A percentile compares a stretch with the other conserved stretches of the same genome.
These are phyloP conservation scores for Salvia splendens DNA, from an alignment of 257 asterid species.

Conservation along the genomic window DNA sequence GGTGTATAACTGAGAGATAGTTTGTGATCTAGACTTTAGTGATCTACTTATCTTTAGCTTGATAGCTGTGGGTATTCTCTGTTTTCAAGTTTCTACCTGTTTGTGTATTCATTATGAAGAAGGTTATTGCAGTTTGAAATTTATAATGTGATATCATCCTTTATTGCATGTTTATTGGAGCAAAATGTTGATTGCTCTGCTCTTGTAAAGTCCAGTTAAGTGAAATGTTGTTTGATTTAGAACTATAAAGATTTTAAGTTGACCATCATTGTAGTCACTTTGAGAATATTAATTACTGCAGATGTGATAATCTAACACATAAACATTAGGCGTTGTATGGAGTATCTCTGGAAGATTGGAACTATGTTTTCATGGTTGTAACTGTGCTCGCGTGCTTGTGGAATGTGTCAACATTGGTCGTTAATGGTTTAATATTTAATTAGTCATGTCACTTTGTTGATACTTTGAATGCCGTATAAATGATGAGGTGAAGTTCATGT, in stretches of 20 bases:
- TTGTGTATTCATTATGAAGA: background rate
- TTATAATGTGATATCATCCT: background rate
- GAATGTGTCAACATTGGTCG: background rate
- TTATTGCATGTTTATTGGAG: slow-evolving; percentile 3
- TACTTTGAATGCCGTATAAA: background rate
- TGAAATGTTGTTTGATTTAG: background rate
- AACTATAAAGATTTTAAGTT: background rate
- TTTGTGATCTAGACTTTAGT: background rate
- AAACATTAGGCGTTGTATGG: background rate
- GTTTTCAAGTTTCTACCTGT: slow-evolving; percentile 6
- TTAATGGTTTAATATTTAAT: background rate
- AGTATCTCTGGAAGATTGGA: background rate
- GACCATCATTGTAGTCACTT: background rate
- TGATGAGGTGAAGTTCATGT: background rate
- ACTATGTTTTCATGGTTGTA: background rate
- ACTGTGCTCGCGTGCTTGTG: background rate
- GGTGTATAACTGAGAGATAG: slow-evolving; percentile 1
- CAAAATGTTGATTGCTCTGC: background rate
- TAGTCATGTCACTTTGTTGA: background rate
- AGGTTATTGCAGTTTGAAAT: background rate
- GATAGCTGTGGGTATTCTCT: slow-evolving; percentile 7
- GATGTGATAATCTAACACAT: background rate
- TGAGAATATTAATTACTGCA: background rate
- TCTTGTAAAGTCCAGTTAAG: background rate
- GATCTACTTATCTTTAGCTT: background rate